Evolutionary conservation across 2,329 filamentous ascomycete genomes (phyloP).

Genomic region (Magnaporthiopsis rhizophila): DNA sequence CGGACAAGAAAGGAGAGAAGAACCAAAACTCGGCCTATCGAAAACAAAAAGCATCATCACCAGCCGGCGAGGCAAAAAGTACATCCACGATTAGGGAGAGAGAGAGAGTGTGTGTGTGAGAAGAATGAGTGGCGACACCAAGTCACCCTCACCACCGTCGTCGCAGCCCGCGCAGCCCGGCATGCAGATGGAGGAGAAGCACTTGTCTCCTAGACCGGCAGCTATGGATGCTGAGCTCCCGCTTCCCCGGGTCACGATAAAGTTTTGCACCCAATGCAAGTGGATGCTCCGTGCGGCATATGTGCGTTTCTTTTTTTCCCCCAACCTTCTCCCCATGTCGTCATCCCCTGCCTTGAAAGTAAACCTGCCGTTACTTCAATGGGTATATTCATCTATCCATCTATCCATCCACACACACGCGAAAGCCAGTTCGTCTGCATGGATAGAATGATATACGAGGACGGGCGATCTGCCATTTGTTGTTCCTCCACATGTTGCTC

Average conservation of each 20-base stretch:
- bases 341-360: slow-evolving; percentile 5
- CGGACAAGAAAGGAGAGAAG: not conserved
- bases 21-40: not conserved
- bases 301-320: slow-evolving; percentile 9
- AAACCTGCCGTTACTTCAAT: not conserved
- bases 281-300: slow-evolving; percentile 86
- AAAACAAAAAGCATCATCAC: not conserved
- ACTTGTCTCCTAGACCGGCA: not conserved
- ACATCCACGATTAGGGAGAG: not conserved
- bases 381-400: not conserved
- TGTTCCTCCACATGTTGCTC: too few relatives aligned
- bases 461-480: not conserved
- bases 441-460: too few relatives aligned
- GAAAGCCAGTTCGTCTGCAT: not conserved
- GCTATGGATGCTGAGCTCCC: not conserved
- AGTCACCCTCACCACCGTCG: not conserved
- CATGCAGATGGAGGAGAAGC: too few relatives aligned
- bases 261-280: slow-evolving; percentile 89
- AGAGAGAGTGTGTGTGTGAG: too few relatives aligned
- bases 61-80: not conserved
- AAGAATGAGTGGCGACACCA: not conserved
- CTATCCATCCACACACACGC: not conserved
- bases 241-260: slow-evolving; percentile 74
- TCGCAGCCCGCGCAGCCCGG: too few relatives aligned
- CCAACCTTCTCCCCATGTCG: not conserved